Conservation (phyloP, 2,329 filamentous ascomycete genomes). For the Tolypocladium cylindrosporum region DNA sequence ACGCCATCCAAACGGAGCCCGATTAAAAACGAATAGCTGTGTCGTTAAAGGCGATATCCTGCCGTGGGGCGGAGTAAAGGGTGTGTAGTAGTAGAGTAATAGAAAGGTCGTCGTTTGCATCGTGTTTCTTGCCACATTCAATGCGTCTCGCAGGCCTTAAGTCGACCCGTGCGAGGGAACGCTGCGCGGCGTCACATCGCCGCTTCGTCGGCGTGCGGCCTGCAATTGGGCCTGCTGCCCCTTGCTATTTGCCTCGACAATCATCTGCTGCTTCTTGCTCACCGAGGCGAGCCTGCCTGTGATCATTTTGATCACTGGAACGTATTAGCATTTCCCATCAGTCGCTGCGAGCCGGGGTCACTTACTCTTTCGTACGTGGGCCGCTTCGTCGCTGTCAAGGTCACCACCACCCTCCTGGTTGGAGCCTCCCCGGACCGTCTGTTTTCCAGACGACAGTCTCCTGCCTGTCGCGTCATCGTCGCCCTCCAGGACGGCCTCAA, state of each 20-base stretch:
- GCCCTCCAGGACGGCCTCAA: constrained; percentile 85
- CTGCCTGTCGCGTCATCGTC: constrained; percentile 48
- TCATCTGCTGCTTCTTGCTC: constrained; percentile 51
- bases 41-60: not conserved
- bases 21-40: not conserved
- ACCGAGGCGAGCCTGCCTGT: constrained; percentile 43
- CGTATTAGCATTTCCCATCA: constrained; percentile 12
- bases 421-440: constrained; percentile 27
- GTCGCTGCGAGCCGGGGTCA: not conserved
- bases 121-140: not conserved
- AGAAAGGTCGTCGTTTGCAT: not conserved
- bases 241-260: constrained; percentile 45
- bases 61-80: constrained; percentile 2
- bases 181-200: constrained; percentile 45
- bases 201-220: constrained; percentile 38
- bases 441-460: constrained; percentile 26
- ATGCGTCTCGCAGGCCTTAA: constrained; percentile 6
- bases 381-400: constrained; percentile 59
- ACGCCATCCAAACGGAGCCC: not conserved
- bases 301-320: constrained; percentile 53
- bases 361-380: constrained; percentile 64
- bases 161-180: constrained; percentile 36
- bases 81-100: not conserved
- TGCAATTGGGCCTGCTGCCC: constrained; percentile 33
- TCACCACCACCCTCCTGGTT: constrained; percentile 26